A percentile compares a stretch with the other conserved stretches of the same genome.
phyloP scores from a whole-genome alignment of 2,329 filamentous ascomycete species.

The Aureobasidium subglaciale region DNA sequence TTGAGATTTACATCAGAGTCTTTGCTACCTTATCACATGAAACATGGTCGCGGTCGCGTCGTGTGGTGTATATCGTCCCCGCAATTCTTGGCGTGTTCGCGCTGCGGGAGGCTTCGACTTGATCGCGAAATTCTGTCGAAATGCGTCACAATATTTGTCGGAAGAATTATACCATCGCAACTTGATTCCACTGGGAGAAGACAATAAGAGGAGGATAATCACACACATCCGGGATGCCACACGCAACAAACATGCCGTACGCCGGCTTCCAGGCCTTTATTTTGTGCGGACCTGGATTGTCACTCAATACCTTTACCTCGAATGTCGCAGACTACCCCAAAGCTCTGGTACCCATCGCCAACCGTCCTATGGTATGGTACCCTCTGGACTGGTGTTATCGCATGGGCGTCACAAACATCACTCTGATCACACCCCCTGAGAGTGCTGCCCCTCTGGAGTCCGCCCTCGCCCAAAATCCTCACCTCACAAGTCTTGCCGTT shows the following conservation, averaged over 20 bases:
- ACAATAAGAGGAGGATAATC: neutral
- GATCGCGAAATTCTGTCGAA: slow-evolving; percentile 4
- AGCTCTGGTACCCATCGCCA: slow-evolving; percentile 73
- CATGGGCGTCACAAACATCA: slow-evolving; percentile 62
- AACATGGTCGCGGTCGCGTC: neutral
- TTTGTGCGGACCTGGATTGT: slow-evolving; percentile 74
- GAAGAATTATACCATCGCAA: neutral
- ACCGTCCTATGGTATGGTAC: slow-evolving; percentile 86
- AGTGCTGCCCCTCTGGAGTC: slow-evolving; percentile 60
- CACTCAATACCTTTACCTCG: slow-evolving; percentile 74
- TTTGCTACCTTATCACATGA: neutral
- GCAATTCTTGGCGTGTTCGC: neutral
- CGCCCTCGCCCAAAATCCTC: slow-evolving; percentile 70
- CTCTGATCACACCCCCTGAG: slow-evolving; percentile 51
- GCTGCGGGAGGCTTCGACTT: neutral
- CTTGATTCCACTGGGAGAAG: neutral
- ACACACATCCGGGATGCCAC: slow-evolving; percentile 53
- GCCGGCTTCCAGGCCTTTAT: slow-evolving; percentile 77
- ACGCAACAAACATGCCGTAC: slow-evolving; percentile 61
- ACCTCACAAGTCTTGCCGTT: slow-evolving; percentile 64
- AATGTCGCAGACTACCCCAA: slow-evolving; percentile 76
- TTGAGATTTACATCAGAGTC: neutral
- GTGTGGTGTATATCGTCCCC: neutral
- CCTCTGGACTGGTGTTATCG: slow-evolving; percentile 79
- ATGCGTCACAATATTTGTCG: slow-evolving; percentile 4